Conservation (phyloP, 129 eudicot species). For the Flaveria trinervia region DNA sequence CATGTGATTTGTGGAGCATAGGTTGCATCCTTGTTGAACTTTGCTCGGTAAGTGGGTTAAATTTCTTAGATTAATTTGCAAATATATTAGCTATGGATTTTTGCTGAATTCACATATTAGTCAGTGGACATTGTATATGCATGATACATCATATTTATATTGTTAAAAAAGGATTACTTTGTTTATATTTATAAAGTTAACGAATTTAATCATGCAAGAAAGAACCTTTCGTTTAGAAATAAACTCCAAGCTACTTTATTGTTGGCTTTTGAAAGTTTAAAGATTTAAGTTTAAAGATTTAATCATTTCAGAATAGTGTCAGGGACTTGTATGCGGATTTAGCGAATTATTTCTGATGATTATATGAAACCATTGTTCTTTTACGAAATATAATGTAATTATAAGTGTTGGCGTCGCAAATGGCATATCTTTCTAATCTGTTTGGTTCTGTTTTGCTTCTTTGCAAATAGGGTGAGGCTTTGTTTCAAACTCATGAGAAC, state of each 20-base stretch:
- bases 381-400: not conserved
- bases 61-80: not conserved
- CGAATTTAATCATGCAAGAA: not conserved
- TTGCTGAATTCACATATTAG: not conserved
- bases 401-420: not conserved
- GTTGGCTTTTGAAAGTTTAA: not conserved
- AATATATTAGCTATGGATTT: not conserved
- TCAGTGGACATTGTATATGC: not conserved
- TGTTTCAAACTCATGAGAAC: constrained; percentile 95
- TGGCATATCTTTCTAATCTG: not conserved
- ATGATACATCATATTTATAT: not conserved
- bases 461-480: constrained; percentile 74
- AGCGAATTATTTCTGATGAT: not conserved
- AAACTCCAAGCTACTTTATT: not conserved
- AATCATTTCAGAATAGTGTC: not conserved
- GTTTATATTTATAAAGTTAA: not conserved
- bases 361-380: not conserved
- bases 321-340: not conserved
- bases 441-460: constrained; percentile 9
- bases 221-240: not conserved
- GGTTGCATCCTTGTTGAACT: constrained; percentile 92
- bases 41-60: constrained; percentile 66
- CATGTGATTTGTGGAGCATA: constrained; percentile 91
- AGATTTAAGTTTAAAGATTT: not conserved
- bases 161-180: not conserved